Evolutionary conservation across 1,139 yeast species (phyloP).

Genomic region (Candida sp.): DNA sequence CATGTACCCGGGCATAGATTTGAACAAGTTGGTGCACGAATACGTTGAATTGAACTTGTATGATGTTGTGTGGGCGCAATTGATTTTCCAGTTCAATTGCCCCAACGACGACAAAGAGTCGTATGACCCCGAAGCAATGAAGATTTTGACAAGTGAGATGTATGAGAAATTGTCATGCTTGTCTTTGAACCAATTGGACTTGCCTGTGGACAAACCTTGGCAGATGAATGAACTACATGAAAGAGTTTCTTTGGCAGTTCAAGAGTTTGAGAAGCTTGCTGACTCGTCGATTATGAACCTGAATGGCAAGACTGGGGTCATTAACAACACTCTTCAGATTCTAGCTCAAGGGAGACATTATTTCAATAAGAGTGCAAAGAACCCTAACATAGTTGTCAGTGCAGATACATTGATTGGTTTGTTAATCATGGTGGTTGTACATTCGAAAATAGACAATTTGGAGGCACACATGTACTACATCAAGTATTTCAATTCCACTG

Average conservation of each 20-base stretch:
- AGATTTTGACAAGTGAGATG: slow-evolving; percentile 30
- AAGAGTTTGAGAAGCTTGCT: slow-evolving; percentile 54
- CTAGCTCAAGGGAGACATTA: slow-evolving; percentile 36
- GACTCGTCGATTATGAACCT: slow-evolving; percentile 52
- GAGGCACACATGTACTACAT: slow-evolving; percentile 72
- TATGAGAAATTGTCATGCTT: slow-evolving; percentile 53
- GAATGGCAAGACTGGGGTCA: slow-evolving; percentile 53
- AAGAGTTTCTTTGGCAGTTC: slow-evolving; percentile 56
- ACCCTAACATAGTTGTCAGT: slow-evolving; percentile 48
- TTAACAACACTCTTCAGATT: slow-evolving; percentile 57
- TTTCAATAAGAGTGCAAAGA: slow-evolving; percentile 2
- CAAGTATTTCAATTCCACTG: slow-evolving; percentile 54
- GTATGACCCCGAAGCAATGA: slow-evolving; percentile 32
- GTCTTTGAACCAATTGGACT: slow-evolving; percentile 75
- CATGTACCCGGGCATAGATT: slow-evolving; percentile 52
- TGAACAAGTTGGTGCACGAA: slow-evolving; percentile 61
- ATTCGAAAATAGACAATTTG: slow-evolving; percentile 61
- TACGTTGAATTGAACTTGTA: slow-evolving; percentile 74
- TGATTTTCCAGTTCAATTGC: slow-evolving; percentile 39
- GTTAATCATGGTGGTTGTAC: slow-evolving; percentile 70
- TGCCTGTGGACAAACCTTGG: slow-evolving; percentile 51
- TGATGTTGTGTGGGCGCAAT: slow-evolving; percentile 64
- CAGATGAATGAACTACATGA: slow-evolving; percentile 46
- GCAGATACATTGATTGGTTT: slow-evolving; percentile 86
- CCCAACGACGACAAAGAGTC: slow-evolving; percentile 34